Percentiles rank a stretch among this genome's conserved stretches.
phyloP scores from a whole-genome alignment of 306 rosid species.

The Erythrophleum fordii region DNA sequence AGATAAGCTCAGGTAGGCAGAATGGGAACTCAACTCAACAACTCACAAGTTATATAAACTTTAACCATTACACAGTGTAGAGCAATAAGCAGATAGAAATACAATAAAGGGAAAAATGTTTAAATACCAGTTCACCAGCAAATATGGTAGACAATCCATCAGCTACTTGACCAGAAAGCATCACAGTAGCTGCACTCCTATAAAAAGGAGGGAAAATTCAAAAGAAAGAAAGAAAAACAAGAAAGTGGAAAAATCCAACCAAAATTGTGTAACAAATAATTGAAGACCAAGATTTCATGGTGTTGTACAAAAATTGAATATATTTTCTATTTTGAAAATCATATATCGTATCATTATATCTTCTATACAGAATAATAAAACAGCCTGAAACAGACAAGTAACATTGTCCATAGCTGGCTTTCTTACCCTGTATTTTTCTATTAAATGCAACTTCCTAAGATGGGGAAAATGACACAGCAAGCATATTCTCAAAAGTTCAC shows the following conservation, averaged over 20 bases:
- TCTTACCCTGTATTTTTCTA: background rate
- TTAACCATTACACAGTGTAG: constrained; percentile 6
- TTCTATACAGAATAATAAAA: background rate
- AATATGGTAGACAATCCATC: constrained; percentile 85
- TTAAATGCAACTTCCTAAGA: background rate
- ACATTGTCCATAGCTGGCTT: background rate
- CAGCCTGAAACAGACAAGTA: background rate
- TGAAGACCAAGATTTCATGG: background rate
- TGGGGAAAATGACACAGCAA: constrained; percentile 21
- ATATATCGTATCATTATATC: background rate
- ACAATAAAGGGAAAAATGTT: background rate
- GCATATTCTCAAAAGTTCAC: constrained; percentile 16
- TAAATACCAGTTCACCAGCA: constrained; percentile 90
- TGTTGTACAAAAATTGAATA: constrained; percentile 5
- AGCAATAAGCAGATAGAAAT: background rate
- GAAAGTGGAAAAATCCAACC: constrained; percentile 17
- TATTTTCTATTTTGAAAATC: background rate
- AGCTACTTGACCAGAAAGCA: constrained; percentile 99
- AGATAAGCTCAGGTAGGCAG: background rate
- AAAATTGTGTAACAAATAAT: constrained; percentile 2
- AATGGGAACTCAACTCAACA: background rate
- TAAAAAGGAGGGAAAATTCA: background rate
- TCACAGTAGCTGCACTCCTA: constrained; percentile 87
- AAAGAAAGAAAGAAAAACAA: background rate
- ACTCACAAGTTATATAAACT: background rate